Base-by-base conservation (phyloP, 2,329 filamentous ascomycete genomes). In the Gaeumannomyces tritici region DNA sequence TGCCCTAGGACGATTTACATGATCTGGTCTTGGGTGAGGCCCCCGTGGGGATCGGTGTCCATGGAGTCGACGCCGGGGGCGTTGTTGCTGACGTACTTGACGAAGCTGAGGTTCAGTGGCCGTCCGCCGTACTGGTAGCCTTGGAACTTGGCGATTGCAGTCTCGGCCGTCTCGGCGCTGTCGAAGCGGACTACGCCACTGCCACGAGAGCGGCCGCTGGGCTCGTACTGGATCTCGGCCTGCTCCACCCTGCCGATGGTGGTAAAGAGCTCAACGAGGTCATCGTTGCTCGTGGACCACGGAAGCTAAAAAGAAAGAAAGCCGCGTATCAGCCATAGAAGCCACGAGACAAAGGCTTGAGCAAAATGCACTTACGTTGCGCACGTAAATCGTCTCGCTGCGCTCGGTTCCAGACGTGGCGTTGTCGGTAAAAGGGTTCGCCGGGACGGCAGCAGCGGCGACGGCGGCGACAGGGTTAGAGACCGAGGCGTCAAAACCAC, bases 181-280 rank as follows among this genome's bases (percentile, higher is more conserved):
- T 96, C 91, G 73, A 99, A 98, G 65, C 95, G 88, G 62, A 99
- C 95, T n/a, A 99, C 95, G 73, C 95, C 95, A 64, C 90, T 95
- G 66, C 95, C 95, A 66, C 92, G 89, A 64, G 95, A 99, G 69
- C 95, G 90, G 57, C 95, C 95, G 71, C 96, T 98, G 4, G 91
- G 89, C 75, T 99, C 95, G 72, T 99, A 98, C 76, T 99, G 95
- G 63, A 99, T 98, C 77, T 99, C 95, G n/a, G 95, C 95, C 70
- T 95, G 92, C 71, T 97, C 92, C 64, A 99, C 95, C 75, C 96
- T 96, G 66, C 95, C 95, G 71, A 99, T 99, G 13, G 95, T 99
- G 24, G 90, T 93, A 80, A 99, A 99, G 26, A 99, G 83, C 74
- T 99, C 95, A 63, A 98, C 86, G 29, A 99, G 81, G 75, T 99